Evolutionary conservation across 164 flowering plant species (phyloP), one percentile per base, ranked within the genome.

Genomic region (Brasenia schreberi): DNA sequence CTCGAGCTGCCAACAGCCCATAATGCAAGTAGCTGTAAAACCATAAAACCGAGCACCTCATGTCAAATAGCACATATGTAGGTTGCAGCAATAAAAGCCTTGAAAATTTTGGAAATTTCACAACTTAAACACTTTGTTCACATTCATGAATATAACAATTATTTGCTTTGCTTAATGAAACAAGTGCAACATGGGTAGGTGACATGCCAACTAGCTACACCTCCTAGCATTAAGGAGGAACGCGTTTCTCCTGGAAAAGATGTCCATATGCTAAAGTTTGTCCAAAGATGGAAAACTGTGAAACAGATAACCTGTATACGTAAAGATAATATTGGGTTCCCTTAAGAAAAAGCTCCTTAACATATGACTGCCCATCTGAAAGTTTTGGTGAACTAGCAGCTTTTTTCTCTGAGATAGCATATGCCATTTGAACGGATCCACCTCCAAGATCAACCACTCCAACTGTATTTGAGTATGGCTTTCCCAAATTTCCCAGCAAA

Each of bases 381-480:
- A 78, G 10, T 69, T 67, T 79, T 18, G 96, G 96, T 72, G 98
- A 87, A 69, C 77, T 86, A 43, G 76, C 87, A 72, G 96, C 96
- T 77, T 82, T 92, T 17, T 73, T 19, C 69, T 82, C 85, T 60
- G 98, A 87, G 76, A 92, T 88, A 53, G 98, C 98, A 80, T 92
- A 92, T 64, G 98, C 93, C 98, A 92, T 90, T 79, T 92, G 98
- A 43, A 92, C 98, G 73, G 98, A 92, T 62, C 98, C 98, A 66
- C 98, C 98, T 53, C 98, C 98, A 75, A 92, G 98, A 74, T 92
- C 98, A 66, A 92, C 96, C 42, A 92, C 87, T 69, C 96, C 96
- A 79, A 92, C 98, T 43, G 98, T 92, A 45, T 77, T 65, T 18
- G 85, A 71, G 69, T 87, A 90, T 56, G 75, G 64, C 75, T 80